A percentile compares a stretch with the other conserved stretches of the same genome.
Evolutionary conservation across 176 grass and related monocot genomes (phyloP).

Genomic region (Musa beccarii): DNA sequence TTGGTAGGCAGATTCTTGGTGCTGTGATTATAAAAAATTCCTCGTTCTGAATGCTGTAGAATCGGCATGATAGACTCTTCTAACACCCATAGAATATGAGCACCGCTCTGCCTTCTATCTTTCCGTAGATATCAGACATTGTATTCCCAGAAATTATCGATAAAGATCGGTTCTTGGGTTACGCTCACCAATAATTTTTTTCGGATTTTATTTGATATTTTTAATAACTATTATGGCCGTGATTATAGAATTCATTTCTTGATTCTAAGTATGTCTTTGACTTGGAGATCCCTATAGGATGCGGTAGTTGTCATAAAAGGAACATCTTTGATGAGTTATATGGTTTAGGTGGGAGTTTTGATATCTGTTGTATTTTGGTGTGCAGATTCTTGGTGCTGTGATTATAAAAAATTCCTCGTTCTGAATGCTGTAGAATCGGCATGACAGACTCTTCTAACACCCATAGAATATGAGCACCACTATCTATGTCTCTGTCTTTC

Average conservation of each 20-base stretch:
- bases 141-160: not conserved
- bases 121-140: not conserved
- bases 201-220: no score
- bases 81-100: constrained; percentile 87
- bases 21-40: constrained; percentile 51
- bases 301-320: not conserved
- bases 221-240: no score
- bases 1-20: not conserved
- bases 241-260: not conserved
- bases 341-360: no score
- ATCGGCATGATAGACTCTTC: constrained; percentile 36
- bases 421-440: constrained; percentile 27
- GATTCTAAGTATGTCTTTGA: constrained; percentile 5
- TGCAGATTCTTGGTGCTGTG: constrained; percentile 11
- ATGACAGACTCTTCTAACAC: constrained; percentile 50
- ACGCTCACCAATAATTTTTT: no score
- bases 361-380: no score
- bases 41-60: constrained; percentile 40
- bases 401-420: constrained; percentile 62
- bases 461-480: constrained; percentile 78
- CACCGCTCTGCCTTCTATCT: constrained; percentile 10
- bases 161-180: no score
- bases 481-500: not conserved
- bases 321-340: no score
- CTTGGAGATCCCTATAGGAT: not conserved